Conservation (phyloP, 345 rosid species). For the Moricandia arvensis region DNA sequence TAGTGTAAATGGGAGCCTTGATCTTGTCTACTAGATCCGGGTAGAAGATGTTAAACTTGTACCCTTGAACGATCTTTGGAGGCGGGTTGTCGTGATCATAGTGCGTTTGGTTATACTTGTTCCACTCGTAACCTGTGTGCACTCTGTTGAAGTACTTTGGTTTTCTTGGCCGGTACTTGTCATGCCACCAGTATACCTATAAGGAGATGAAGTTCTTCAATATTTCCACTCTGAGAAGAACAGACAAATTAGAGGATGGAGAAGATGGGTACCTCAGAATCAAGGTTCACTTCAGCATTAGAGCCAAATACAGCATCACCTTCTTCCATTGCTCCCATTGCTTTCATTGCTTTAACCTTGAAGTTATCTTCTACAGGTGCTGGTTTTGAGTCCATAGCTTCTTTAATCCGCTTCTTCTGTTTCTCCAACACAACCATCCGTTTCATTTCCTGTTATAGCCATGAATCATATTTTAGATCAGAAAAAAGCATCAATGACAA, state of each 20-base stretch:
- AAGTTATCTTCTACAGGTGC: constrained; percentile 69
- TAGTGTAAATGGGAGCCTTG: constrained; percentile 76
- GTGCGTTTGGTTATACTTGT: constrained; percentile 89
- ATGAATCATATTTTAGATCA: constrained; percentile 3
- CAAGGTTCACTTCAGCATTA: constrained; percentile 90
- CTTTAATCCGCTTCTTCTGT: constrained; percentile 69
- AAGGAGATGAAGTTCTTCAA: background rate
- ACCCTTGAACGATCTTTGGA: constrained; percentile 91
- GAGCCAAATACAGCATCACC: constrained; percentile 94
- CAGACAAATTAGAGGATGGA: no score
- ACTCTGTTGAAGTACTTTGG: constrained; percentile 95
- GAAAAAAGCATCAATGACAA: background rate
- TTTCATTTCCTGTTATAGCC: constrained; percentile 58
- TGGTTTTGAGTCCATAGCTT: constrained; percentile 72
- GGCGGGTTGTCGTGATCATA: constrained; percentile 98
- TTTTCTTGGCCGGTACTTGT: constrained; percentile 90
- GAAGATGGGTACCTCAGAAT: constrained; percentile 54
- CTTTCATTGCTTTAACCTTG: constrained; percentile 86
- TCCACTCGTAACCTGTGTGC: constrained; percentile 98
- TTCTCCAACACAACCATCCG: constrained; percentile 64
- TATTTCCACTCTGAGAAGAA: background rate
- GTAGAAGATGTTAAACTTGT: constrained; percentile 91
- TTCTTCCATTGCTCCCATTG: constrained; percentile 95
- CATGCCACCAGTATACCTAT: constrained; percentile 91
- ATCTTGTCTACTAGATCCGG: constrained; percentile 88